Conservation (phyloP, 202 grass and related monocot species). For the Eragrostis tef region DNA sequence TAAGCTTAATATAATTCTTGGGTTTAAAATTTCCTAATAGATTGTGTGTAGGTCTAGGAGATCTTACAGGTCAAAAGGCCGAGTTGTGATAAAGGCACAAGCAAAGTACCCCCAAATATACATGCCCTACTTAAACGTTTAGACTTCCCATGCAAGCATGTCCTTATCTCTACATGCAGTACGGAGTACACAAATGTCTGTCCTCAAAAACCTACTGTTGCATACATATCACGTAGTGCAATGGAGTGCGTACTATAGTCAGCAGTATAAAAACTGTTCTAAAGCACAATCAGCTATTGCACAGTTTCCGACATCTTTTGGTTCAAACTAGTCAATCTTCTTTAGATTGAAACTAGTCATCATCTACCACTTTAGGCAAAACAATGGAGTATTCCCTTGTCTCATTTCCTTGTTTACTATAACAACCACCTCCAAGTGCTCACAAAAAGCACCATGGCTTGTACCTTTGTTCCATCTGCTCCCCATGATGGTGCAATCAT, state of each 20-base stretch:
- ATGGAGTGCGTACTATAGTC: constrained; percentile 4
- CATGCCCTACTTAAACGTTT: background rate
- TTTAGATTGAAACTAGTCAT: constrained; percentile 48
- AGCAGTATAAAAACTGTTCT: constrained; percentile 26
- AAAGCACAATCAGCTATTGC: constrained; percentile 22
- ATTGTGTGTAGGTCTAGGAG: constrained; percentile 14
- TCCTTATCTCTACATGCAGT: background rate
- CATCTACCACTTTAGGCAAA: constrained; percentile 63
- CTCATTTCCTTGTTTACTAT: constrained; percentile 61
- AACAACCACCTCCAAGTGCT: constrained; percentile 71
- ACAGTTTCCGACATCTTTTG: constrained; percentile 45
- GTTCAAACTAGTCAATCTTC: constrained; percentile 46
- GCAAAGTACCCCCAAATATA: background rate
- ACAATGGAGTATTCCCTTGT: constrained; percentile 59
- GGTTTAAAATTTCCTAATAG: constrained; percentile 19
- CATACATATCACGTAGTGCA: constrained; percentile 3
- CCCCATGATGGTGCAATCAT: constrained; percentile 76
- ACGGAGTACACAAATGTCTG: background rate
- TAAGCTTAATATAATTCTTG: constrained; percentile 9
- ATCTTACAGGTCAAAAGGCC: constrained; percentile 39
- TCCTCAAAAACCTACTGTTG: constrained; percentile 17
- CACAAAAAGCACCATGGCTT: constrained; percentile 69
- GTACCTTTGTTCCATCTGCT: constrained; percentile 89
- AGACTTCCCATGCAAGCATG: no score
- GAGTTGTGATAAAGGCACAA: constrained; percentile 24